Evolutionary conservation across 306 rosid genomes (phyloP).

Genomic region (Cicer arietinum): DNA sequence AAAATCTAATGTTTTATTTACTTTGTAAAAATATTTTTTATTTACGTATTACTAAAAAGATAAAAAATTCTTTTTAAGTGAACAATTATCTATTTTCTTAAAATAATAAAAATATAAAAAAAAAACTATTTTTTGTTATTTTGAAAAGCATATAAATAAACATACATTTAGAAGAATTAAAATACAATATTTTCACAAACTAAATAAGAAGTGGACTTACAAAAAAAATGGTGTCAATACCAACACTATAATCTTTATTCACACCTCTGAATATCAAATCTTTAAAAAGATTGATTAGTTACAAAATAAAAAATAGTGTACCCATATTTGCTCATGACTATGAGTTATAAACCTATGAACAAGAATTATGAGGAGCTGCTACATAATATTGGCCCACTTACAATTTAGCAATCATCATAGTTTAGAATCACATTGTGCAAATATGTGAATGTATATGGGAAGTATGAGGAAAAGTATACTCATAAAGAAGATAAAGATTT

Average conservation of each 20-base stretch:
- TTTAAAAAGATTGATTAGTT: neutral
- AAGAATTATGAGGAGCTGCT: constrained; percentile 9
- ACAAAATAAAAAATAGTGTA: neutral
- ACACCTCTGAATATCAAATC: neutral
- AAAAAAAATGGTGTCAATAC: neutral
- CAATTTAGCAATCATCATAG: constrained; percentile 4
- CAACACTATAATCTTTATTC: neutral
- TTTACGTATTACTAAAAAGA: too few species aligned
- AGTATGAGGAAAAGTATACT: constrained; percentile 36
- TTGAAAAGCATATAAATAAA: too few species aligned
- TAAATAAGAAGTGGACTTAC: too few species aligned
- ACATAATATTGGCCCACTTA: constrained; percentile 21
- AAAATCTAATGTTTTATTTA: neutral
- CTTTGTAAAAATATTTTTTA: too few species aligned
- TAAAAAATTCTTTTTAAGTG: too few species aligned
- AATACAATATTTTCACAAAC: too few species aligned
- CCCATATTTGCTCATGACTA: neutral
- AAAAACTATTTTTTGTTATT: too few species aligned
- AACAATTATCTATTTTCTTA: too few species aligned
- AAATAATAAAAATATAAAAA: too few species aligned
- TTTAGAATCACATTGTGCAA: constrained; percentile 13
- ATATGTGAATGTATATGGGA: constrained; percentile 8
- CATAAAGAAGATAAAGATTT: constrained; percentile 51
- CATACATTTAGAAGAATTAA: too few species aligned
- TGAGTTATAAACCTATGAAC: constrained; percentile 1